Base-by-base conservation (phyloP, 805 yeast species). In the baker's yeast (Saccharomyces cerevisiae) region DNA sequence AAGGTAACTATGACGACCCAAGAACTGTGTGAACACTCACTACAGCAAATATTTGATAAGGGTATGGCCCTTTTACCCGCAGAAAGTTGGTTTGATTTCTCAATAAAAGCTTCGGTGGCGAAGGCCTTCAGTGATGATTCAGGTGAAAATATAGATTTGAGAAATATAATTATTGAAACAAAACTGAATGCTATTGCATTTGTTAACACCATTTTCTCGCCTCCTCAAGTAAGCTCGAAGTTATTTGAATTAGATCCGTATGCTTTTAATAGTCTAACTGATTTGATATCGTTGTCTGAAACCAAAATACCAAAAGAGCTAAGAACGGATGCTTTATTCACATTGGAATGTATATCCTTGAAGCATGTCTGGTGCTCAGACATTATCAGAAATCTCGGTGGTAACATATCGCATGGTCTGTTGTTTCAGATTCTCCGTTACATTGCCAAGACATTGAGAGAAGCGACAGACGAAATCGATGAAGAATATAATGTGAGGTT, bases 361-460 rank as follows among this genome's bases (percentile, higher is more conserved):
- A 83, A 82, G 62, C 81, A 82, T 49, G 77, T 78, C 3, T 85
- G 90, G 80, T 84, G 91, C 17, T 76, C 84, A 50, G 97, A 90
- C 59, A 76, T 91, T 24, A 76, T 90, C 52, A 77, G 89, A 55
- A 83, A 87, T 11, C 68, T 90, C 58, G 89, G 94, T 22, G 97
- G 94, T 9, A 89, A 89, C 66, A 89, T 91, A 43, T 82, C 84
- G 56, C 96, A 91, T 69, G 97, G 97, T 1, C 71, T 83, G 11
- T 64, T 91, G 43, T 87, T 86, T 71, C 90, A 87, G 63, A 79
- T 84, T 30, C 67, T 90, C 29, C 79, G 91, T 54, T 75, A 76
- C 47, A 80, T 89, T n/a, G 74, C 80, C 53, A 80, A 82, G 54
- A 70, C 76, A 46, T 59, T 82, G 36, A 69, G 74, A 49, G 70